These are phyloP conservation scores for Mollisia scopiformis DNA, from an alignment of 2,329 filamentous ascomycete species.

Conservation along the genomic window DNA sequence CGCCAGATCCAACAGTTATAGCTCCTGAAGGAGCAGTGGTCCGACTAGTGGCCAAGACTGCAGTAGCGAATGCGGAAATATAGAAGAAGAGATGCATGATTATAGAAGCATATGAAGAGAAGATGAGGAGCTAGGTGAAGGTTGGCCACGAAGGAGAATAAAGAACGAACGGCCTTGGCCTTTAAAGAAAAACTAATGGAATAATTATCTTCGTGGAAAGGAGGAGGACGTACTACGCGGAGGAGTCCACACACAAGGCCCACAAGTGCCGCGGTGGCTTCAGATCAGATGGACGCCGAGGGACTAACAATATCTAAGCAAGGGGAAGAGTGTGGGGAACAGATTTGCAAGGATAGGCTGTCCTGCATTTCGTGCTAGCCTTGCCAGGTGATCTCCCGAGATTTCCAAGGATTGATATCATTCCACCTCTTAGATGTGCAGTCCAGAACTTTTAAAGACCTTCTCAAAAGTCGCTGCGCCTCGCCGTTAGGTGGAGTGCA, in stretches of 20 bases:
- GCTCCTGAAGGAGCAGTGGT: slow-evolving; percentile 50
- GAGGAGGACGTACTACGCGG: not conserved
- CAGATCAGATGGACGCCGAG: not conserved
- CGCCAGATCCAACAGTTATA: slow-evolving; percentile 46
- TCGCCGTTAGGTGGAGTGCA: not conserved
- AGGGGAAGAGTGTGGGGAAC: not conserved
- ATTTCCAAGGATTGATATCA: not conserved
- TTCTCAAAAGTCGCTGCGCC: not conserved
- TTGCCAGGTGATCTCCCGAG: not conserved
- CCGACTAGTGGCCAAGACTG: slow-evolving; percentile 35
- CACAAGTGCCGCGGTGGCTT: not conserved
- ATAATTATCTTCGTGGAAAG: not conserved
- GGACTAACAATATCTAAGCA: not conserved
- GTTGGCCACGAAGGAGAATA: not conserved
- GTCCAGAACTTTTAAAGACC: not conserved
- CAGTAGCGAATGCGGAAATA: slow-evolving; percentile 27
- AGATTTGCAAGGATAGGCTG: not conserved
- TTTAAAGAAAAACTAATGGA: slow-evolving; percentile 1
- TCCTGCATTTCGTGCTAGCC: not conserved
- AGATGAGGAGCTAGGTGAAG: slow-evolving; percentile 2
- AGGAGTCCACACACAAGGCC: not conserved
- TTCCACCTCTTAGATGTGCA: slow-evolving; percentile 13
- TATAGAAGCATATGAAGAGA: slow-evolving; percentile 10
- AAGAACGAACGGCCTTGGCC: not conserved
- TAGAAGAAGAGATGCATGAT: slow-evolving; percentile 33